A percentile compares a stretch with the other conserved stretches of the same genome.
phyloP scores from a whole-genome alignment of 768 basidiomycete genomes.

The Pisolithus albus region DNA sequence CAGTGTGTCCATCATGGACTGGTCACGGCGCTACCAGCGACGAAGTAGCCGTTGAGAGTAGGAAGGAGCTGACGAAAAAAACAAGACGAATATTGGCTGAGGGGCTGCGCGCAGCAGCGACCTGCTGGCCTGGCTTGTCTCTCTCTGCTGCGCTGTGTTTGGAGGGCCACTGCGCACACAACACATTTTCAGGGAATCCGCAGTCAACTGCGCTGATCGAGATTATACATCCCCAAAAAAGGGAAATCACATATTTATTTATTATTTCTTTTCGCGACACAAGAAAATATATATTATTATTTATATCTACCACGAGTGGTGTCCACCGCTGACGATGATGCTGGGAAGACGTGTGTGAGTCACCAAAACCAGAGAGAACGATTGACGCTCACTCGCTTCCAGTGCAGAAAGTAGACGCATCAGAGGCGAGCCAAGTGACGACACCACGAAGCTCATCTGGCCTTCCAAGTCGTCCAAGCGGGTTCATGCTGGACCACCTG shows the following conservation, averaged over 20 bases:
- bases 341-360: slow-evolving; percentile 2
- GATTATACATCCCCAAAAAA: slow-evolving; percentile 11
- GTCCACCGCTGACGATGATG: slow-evolving; percentile 27
- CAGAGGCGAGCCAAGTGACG: slow-evolving; percentile 62
- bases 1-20: slow-evolving; percentile 23
- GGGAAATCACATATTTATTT: too few species aligned
- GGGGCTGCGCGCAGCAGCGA: not conserved
- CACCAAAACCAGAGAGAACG: not conserved
- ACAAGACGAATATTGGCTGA: not conserved
- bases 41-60: not conserved
- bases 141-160: too few species aligned
- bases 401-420: slow-evolving; percentile 73
- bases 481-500: slow-evolving; percentile 66
- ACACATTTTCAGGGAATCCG: slow-evolving; percentile 19
- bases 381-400: slow-evolving; percentile 64
- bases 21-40: slow-evolving; percentile 1
- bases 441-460: slow-evolving; percentile 72
- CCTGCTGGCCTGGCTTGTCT: slow-evolving; percentile 1
- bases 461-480: slow-evolving; percentile 62
- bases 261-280: not conserved
- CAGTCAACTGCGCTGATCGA: slow-evolving; percentile 32
- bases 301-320: slow-evolving; percentile 29
- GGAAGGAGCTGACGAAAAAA: not conserved
- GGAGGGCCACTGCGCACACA: slow-evolving; percentile 8
- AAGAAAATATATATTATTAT: too few species aligned